phyloP scores from a whole-genome alignment of 169 alveolate genomes.

The Eimeria acervulina region DNA sequence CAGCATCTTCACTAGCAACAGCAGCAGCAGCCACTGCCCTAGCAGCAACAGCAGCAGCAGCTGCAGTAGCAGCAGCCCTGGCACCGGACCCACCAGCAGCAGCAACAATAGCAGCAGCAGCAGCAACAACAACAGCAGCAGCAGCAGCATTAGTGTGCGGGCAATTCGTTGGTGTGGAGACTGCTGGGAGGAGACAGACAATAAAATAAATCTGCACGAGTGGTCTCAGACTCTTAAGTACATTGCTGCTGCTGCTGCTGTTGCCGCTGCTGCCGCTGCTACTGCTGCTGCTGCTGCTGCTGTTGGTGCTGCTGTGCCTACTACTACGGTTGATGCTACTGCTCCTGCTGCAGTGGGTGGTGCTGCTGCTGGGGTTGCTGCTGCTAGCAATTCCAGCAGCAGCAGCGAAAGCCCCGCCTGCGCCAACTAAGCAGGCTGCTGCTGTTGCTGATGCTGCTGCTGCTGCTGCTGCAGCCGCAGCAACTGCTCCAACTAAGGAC shows the following conservation, averaged over 20 bases:
- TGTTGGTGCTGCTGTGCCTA: neutral
- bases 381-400: no score
- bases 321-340: neutral
- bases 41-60: neutral
- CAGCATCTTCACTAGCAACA: neutral
- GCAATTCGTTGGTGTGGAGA: neutral
- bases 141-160: neutral
- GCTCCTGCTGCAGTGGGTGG: neutral
- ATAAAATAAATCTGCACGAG: neutral
- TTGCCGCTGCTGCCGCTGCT: neutral
- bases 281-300: neutral
- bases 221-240: neutral
- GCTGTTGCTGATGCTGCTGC: neutral
- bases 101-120: slow-evolving; percentile 12
- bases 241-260: neutral
- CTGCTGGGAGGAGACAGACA: neutral
- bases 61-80: no score
- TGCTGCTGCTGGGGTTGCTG: neutral
- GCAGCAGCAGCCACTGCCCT: slow-evolving; percentile 22
- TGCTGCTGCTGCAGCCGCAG: neutral
- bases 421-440: neutral
- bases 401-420: no score
- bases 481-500: no score
- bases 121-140: slow-evolving; percentile 20
- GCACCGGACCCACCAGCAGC: neutral